phyloP scores from a whole-genome alignment of 345 rosid species.

The Isatis tinctoria region DNA sequence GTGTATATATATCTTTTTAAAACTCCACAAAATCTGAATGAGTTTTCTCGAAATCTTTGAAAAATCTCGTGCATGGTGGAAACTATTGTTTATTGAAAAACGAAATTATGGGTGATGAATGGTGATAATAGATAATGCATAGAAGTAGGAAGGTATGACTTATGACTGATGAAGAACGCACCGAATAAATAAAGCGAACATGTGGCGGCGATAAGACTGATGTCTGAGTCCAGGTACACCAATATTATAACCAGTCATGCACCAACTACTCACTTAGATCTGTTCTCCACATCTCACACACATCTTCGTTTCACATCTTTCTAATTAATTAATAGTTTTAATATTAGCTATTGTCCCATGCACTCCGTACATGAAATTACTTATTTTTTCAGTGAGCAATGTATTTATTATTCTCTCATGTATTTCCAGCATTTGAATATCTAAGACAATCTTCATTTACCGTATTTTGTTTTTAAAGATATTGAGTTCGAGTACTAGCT shows the following conservation, averaged over 20 bases:
- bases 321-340: not conserved
- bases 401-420: not conserved
- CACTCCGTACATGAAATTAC: not conserved
- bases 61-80: not conserved
- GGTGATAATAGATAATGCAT: not conserved
- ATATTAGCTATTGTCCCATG: not conserved
- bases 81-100: not conserved
- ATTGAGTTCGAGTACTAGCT: not conserved
- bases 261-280: not conserved
- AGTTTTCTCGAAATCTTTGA: not conserved
- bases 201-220: constrained; percentile 19
- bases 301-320: not conserved
- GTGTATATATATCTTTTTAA: not conserved
- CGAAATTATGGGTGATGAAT: not conserved
- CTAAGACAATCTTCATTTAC: not conserved
- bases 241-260: not conserved
- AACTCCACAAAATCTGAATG: not conserved
- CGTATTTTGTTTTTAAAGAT: not conserved
- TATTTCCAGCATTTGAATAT: not conserved
- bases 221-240: constrained; percentile 3
- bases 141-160: not conserved
- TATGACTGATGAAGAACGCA: constrained; percentile 27
- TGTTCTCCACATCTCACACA: not conserved
- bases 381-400: not conserved
- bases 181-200: constrained; percentile 15